phyloP scores from a whole-genome alignment of 1,284 basidiomycete species.

The Ceratobasidium theobromae region DNA sequence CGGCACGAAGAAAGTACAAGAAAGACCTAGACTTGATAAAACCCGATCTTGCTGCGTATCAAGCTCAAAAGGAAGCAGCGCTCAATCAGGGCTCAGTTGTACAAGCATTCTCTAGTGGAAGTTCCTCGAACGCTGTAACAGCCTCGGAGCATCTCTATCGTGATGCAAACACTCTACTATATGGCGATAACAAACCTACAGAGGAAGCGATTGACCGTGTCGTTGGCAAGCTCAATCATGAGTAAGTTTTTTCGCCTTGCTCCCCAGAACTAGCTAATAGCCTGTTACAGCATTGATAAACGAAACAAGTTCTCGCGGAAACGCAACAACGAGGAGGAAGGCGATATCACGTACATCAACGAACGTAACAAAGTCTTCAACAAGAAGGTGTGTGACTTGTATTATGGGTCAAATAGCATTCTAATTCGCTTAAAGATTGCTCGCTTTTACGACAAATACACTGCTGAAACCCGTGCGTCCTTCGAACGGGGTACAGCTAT shows the following conservation, averaged over 20 bases:
- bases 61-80: conserved; percentile 81
- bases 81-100: conserved; percentile 51
- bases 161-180: conserved; percentile 85
- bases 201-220: conserved; percentile 95
- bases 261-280: background rate
- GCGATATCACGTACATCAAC: conserved; percentile 99
- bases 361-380: conserved; percentile 98
- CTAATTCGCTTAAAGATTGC: conserved; percentile 62
- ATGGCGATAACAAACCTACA: conserved; percentile 90
- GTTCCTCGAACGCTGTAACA: conserved; percentile 42
- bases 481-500: conserved; percentile 94
- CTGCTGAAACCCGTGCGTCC: conserved; percentile 89
- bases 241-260: conserved; percentile 59
- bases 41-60: conserved; percentile 82
- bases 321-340: conserved; percentile 86
- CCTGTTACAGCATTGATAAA: conserved; percentile 68
- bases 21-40: conserved; percentile 86
- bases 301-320: conserved; percentile 85
- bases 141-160: conserved; percentile 82
- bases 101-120: conserved; percentile 34
- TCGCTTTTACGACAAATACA: conserved; percentile 97
- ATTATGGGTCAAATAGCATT: background rate
- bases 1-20: conserved; percentile 86
- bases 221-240: conserved; percentile 87
- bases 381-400: conserved; percentile 73